Evolutionary conservation across 2,329 filamentous ascomycete species (phyloP).

Genomic region (Aureobasidium musti): DNA sequence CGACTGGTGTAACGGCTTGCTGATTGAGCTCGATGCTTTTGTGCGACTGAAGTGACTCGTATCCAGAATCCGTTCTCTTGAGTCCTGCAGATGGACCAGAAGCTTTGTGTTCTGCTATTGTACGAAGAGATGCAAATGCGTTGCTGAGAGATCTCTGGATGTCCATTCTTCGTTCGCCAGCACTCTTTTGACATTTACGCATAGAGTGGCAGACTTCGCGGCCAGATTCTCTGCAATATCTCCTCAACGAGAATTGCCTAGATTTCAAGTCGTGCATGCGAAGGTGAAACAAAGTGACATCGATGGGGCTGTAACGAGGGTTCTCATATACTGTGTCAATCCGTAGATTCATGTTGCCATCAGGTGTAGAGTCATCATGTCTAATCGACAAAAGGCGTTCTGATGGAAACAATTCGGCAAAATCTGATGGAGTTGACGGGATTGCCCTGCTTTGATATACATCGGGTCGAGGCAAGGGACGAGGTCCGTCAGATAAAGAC

Average conservation of each 20-base stretch:
- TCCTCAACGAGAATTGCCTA: conserved; percentile 84
- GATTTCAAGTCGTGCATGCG: conserved; percentile 89
- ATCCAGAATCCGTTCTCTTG: conserved; percentile 61
- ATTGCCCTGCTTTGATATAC: conserved; percentile 66
- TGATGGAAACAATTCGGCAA: conserved; percentile 83
- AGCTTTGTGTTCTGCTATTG: conserved; percentile 56
- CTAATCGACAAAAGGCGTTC: conserved; percentile 76
- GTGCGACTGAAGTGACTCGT: conserved; percentile 54
- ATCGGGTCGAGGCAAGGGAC: conserved; percentile 64
- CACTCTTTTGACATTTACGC: conserved; percentile 64
- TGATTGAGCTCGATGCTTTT: conserved; percentile 43
- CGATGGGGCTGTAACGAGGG: conserved; percentile 42
- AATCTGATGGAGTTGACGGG: conserved; percentile 77
- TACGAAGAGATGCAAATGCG: conserved; percentile 57
- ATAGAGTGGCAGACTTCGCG: conserved; percentile 87
- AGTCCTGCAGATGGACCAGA: conserved; percentile 46
- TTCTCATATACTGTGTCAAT: conserved; percentile 72
- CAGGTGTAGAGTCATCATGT: conserved; percentile 84
- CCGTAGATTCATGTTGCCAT: conserved; percentile 96
- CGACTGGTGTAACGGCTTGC: conserved; percentile 41
- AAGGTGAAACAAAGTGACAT: conserved; percentile 83
- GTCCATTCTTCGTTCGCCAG: conserved; percentile 52
- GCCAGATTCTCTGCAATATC: conserved; percentile 90
- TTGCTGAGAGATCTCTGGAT: conserved; percentile 62
- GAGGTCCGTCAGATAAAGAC: conserved; percentile 54